phyloP scores from a whole-genome alignment of 192 early-diverging fungal genomes.

The Entomortierella beljakovae region DNA sequence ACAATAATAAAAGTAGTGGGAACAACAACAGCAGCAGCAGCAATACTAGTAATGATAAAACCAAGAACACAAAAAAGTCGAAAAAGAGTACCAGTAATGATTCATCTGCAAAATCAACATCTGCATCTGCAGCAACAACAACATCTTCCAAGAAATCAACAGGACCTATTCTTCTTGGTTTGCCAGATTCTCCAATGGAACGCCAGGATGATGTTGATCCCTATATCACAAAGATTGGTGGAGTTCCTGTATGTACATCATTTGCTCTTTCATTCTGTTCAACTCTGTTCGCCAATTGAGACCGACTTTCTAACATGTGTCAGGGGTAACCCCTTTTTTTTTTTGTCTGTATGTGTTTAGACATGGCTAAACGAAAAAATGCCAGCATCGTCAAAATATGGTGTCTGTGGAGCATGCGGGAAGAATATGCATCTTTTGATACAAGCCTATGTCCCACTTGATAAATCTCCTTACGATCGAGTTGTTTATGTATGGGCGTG shows the following conservation, averaged over 20 bases:
- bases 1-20: not conserved
- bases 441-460: slow-evolving; percentile 81
- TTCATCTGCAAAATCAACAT: not conserved
- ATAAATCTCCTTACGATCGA: slow-evolving; percentile 75
- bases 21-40: not conserved
- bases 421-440: slow-evolving; percentile 72
- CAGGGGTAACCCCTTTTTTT: no score
- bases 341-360: slow-evolving; percentile 7
- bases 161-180: slow-evolving; percentile 55
- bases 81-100: slow-evolving; percentile 17
- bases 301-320: no score
- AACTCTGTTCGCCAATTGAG: not conserved
- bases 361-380: slow-evolving; percentile 56
- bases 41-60: slow-evolving; percentile 3
- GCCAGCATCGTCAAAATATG: slow-evolving; percentile 41
- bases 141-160: slow-evolving; percentile 37
- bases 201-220: slow-evolving; percentile 62
- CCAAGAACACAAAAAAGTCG: slow-evolving; percentile 16
- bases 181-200: slow-evolving; percentile 61
- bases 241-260: slow-evolving; percentile 62
- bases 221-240: slow-evolving; percentile 75
- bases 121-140: not conserved
- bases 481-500: slow-evolving; percentile 87
- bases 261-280: not conserved
- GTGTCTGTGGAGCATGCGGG: slow-evolving; percentile 68